phyloP scores from a whole-genome alignment of 345 rosid genomes.

The Kandelia obovata region DNA sequence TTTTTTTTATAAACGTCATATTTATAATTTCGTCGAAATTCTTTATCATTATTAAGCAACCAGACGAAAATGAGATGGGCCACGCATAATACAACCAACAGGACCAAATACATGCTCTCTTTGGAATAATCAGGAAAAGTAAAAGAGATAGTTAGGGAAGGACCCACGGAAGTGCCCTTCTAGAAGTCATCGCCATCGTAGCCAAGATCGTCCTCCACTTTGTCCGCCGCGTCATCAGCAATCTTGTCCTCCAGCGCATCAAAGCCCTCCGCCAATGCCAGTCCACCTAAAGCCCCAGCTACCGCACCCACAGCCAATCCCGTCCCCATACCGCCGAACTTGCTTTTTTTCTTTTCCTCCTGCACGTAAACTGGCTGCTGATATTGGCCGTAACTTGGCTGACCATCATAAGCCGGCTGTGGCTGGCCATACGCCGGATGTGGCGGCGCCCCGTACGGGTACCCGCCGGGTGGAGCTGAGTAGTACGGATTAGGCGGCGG shows the following conservation, averaged over 20 bases:
- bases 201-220: slow-evolving; percentile 56
- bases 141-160: neutral
- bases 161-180: neutral
- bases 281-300: slow-evolving; percentile 70
- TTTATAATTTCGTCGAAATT: too few species aligned
- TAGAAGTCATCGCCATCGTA: slow-evolving; percentile 37
- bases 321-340: slow-evolving; percentile 76
- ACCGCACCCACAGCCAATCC: slow-evolving; percentile 86
- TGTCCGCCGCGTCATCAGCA: slow-evolving; percentile 56
- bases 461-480: slow-evolving; percentile 32
- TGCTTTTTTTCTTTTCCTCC: slow-evolving; percentile 52
- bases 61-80: too few species aligned
- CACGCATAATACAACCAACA: too few species aligned
- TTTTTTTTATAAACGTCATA: too few species aligned
- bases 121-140: neutral
- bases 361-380: slow-evolving; percentile 18
- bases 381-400: slow-evolving; percentile 18
- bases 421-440: slow-evolving; percentile 19
- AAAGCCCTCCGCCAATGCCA: slow-evolving; percentile 65
- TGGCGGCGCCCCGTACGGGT: slow-evolving; percentile 21
- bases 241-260: slow-evolving; percentile 66
- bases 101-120: too few species aligned
- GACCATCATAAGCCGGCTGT: slow-evolving; percentile 11
- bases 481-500: slow-evolving; percentile 32
- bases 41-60: too few species aligned